Percentiles rank a stretch among this genome's conserved stretches.
Evolutionary conservation across 2,329 filamentous ascomycete species (phyloP).

Genomic region (Arthrinium puccinioides): DNA sequence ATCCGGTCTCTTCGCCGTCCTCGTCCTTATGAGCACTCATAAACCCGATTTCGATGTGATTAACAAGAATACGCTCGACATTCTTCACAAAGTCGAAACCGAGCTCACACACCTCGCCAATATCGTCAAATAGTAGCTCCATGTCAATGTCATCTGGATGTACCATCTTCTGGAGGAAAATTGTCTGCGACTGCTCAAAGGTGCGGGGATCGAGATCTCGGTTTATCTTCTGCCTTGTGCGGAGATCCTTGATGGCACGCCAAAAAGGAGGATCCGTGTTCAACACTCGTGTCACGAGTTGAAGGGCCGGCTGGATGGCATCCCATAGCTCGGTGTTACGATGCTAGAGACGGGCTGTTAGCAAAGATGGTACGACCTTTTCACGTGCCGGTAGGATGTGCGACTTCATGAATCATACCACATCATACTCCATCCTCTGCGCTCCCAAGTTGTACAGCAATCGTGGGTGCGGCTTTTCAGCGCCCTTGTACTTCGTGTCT

Average conservation of each 20-base stretch:
- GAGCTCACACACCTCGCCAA: not conserved
- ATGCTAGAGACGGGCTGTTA: not conserved
- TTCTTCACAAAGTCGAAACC: not conserved
- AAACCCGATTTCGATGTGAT: not conserved
- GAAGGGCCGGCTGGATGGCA: conserved; percentile 18
- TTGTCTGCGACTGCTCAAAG: not conserved
- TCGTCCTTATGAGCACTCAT: not conserved
- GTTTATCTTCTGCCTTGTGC: conserved; percentile 9
- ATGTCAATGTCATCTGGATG: not conserved
- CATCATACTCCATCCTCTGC: conserved; percentile 13
- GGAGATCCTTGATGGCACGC: conserved; percentile 12
- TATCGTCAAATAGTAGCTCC: not conserved
- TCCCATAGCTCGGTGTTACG: conserved; percentile 17
- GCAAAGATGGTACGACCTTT: too few relatives aligned
- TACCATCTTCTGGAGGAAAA: conserved; percentile 2
- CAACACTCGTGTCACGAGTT: conserved; percentile 13
- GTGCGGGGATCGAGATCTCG: not conserved
- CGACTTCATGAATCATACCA: too few relatives aligned
- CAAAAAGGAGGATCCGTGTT: conserved; percentile 7
- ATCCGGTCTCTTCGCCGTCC: not conserved
- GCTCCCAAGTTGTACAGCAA: conserved; percentile 15
- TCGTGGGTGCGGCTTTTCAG: conserved; percentile 3
- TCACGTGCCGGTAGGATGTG: too few relatives aligned
- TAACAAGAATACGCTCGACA: not conserved
- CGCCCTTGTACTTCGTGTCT: conserved; percentile 6